Conservation (phyloP, 108 stramenopile genomes). For the Cyclotella choctawhatcheeana region DNA sequence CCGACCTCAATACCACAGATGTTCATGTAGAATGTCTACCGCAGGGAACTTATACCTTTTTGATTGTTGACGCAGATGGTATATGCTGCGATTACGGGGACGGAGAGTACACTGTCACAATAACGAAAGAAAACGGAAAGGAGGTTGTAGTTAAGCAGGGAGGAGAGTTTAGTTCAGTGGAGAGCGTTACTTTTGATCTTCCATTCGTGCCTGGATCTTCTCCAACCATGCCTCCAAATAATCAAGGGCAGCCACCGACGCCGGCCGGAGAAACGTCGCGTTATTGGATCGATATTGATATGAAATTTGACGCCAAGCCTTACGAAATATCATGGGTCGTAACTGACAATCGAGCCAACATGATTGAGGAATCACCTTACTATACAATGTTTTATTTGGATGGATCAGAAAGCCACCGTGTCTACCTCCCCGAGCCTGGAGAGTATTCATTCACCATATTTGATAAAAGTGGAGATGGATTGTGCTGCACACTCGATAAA, state of each 20-base stretch:
- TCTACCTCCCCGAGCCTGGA: not conserved
- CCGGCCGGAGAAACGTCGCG: not conserved
- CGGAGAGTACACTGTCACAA: constrained; percentile 11
- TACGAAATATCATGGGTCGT: constrained; percentile 12
- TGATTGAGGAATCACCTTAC: constrained; percentile 9
- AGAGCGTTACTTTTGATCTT: constrained; percentile 16
- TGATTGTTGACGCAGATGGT: constrained; percentile 22
- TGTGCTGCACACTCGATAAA: constrained; percentile 4
- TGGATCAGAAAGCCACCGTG: constrained; percentile 5
- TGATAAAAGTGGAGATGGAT: not conserved
- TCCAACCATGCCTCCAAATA: not conserved
- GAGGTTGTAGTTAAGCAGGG: constrained; percentile 4
- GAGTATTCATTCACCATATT: constrained; percentile 5
- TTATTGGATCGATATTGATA: constrained; percentile 16
- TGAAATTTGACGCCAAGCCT: constrained; percentile 11
- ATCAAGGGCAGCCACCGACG: not conserved
- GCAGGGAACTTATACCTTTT: constrained; percentile 8
- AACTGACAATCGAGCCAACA: not conserved
- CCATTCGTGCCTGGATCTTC: constrained; percentile 16
- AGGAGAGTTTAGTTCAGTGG: constrained; percentile 2
- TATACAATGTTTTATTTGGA: constrained; percentile 16
- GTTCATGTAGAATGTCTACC: constrained; percentile 13
- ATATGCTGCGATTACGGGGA: constrained; percentile 14
- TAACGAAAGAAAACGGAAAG: not conserved
- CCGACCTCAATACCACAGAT: not conserved